Conservation (phyloP, 371 early-diverging fungal species). For the Basidiobolus meristosporus region DNA sequence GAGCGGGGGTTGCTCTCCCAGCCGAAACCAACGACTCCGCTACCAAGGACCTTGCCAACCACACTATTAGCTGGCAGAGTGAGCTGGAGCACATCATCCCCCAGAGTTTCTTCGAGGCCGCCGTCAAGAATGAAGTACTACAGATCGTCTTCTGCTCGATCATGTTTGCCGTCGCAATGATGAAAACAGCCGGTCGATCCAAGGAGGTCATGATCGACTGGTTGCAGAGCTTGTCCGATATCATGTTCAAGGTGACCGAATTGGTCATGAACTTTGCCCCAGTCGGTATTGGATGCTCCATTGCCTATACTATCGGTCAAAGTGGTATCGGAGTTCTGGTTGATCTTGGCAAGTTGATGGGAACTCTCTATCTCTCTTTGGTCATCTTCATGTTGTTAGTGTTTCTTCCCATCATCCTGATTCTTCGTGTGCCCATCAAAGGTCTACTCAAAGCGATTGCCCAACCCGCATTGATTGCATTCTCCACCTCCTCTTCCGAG, state of each 20-base stretch:
- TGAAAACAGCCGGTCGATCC: constrained; percentile 16
- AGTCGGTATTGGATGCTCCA: constrained; percentile 43
- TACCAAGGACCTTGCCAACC: constrained; percentile 9
- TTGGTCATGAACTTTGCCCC: constrained; percentile 59
- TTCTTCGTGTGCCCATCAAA: constrained; percentile 27
- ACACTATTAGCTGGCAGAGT: constrained; percentile 24
- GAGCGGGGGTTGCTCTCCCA: constrained; percentile 2
- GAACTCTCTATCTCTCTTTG: constrained; percentile 35
- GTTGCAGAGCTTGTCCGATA: constrained; percentile 28
- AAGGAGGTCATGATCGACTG: constrained; percentile 31
- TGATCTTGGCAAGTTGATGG: constrained; percentile 47
- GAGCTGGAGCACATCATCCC: constrained; percentile 35
- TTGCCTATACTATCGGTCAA: constrained; percentile 41
- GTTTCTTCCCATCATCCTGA: constrained; percentile 38
- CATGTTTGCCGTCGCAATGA: constrained; percentile 44
- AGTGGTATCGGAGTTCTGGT: constrained; percentile 40
- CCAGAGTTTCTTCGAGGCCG: constrained; percentile 23
- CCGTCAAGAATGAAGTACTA: constrained; percentile 27
- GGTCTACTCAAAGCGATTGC: constrained; percentile 28
- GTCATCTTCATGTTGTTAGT: constrained; percentile 31
- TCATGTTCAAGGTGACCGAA: constrained; percentile 51
- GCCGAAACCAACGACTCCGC: too few species aligned
- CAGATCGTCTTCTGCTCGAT: constrained; percentile 43
- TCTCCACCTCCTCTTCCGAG: constrained; percentile 66
- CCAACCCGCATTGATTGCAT: constrained; percentile 59